These are phyloP conservation scores for Podospora appendiculata DNA, from an alignment of 495 filamentous ascomycete genomes.

Conservation along the genomic window DNA sequence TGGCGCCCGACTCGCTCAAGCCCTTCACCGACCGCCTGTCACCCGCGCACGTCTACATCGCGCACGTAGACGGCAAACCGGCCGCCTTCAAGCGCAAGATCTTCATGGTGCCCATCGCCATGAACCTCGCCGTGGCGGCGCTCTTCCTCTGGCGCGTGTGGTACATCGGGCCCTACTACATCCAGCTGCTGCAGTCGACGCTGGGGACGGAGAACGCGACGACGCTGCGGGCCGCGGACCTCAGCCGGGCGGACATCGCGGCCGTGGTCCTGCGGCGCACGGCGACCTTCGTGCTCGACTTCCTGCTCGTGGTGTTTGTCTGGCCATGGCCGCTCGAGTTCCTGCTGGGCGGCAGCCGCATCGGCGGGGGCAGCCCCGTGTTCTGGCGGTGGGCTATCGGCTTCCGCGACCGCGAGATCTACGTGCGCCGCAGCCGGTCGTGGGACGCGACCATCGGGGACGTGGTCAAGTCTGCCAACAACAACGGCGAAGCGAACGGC, in stretches of 20 bases:
- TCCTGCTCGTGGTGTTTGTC: conserved; percentile 58
- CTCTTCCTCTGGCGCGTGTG: conserved; percentile 56
- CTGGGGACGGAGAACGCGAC: conserved; percentile 53
- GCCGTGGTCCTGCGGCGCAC: conserved; percentile 45
- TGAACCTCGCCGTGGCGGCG: conserved; percentile 55
- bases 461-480: conserved; percentile 23
- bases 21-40: conserved; percentile 57
- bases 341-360: conserved; percentile 34
- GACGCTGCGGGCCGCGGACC: conserved; percentile 46
- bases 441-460: conserved; percentile 46
- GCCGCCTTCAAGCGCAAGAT: conserved; percentile 62
- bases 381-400: conserved; percentile 63
- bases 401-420: conserved; percentile 63
- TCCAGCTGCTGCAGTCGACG: conserved; percentile 49
- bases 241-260: conserved; percentile 42
- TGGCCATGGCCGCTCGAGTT: conserved; percentile 72
- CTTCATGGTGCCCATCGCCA: conserved; percentile 61
- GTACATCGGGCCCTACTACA: conserved; percentile 57
- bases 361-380: conserved; percentile 49
- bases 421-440: conserved; percentile 59
- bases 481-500: background rate
- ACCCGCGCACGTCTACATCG: conserved; percentile 62
- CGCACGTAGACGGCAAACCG: conserved; percentile 64
- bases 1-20: conserved; percentile 47
- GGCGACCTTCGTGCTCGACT: conserved; percentile 59